Conservation (phyloP, 1,139 yeast genomes). For the Yamadazyma sp. region DNA sequence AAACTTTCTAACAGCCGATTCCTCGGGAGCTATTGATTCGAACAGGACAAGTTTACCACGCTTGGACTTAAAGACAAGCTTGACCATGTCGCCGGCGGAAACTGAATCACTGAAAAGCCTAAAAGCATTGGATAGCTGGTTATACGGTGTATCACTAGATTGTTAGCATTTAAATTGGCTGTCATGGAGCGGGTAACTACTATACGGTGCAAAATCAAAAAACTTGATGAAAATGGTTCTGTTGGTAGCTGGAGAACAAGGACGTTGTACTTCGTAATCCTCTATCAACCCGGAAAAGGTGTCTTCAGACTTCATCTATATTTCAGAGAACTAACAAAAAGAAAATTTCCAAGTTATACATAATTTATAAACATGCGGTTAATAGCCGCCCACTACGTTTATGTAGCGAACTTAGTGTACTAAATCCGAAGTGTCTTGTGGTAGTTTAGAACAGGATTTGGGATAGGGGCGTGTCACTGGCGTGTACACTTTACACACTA, state of each 20-base stretch:
- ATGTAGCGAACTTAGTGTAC: no score
- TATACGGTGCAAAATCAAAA: slow-evolving; percentile 1
- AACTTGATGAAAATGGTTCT: background rate
- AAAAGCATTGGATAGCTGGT: background rate
- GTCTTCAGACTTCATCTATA: no score
- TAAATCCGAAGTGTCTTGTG: no score
- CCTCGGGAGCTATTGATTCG: slow-evolving; percentile 13
- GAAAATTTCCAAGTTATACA: no score
- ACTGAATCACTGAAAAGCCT: background rate
- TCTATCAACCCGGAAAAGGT: background rate
- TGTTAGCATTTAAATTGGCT: background rate
- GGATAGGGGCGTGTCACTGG: no score
- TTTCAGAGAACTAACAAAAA: no score
- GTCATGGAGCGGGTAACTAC: slow-evolving; percentile 1
- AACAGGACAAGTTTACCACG: slow-evolving; percentile 3
- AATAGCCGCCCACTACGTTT: no score
- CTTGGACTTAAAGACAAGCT: background rate
- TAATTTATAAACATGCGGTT: slow-evolving; percentile 6
- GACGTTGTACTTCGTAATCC: background rate
- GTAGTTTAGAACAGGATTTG: no score
- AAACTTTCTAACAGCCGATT: slow-evolving; percentile 1
- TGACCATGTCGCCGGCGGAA: background rate
- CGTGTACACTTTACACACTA: no score
- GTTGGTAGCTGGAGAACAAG: background rate
- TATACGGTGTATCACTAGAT: slow-evolving; percentile 1